Evolutionary conservation across 768 basidiomycete species (phyloP).

Genomic region (Filobasidium floriforme): DNA sequence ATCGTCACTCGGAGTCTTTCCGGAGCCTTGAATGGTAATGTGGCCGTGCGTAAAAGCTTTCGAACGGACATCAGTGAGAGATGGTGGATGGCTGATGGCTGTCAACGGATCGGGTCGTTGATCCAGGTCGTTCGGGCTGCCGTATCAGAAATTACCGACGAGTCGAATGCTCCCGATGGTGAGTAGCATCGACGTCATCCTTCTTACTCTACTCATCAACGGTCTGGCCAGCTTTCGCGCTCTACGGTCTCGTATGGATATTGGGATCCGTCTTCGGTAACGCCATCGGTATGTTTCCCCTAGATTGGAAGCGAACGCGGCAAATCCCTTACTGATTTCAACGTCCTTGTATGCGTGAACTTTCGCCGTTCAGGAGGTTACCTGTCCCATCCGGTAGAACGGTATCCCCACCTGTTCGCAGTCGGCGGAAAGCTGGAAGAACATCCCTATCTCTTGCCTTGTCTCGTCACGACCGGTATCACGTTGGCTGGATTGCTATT

Average conservation of each 20-base stretch:
- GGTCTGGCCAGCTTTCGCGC: constrained; percentile 32
- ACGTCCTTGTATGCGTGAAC: constrained; percentile 14
- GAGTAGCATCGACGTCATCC: neutral
- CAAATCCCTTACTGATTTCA: neutral
- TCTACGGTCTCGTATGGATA: constrained; percentile 44
- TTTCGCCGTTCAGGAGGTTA: constrained; percentile 23
- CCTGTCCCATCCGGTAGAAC: constrained; percentile 40
- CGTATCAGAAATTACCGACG: constrained; percentile 42
- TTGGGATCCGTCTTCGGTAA: constrained; percentile 41
- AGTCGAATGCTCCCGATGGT: constrained; percentile 40
- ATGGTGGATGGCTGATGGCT: neutral
- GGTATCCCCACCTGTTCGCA: constrained; percentile 32
- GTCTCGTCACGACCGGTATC: constrained; percentile 31
- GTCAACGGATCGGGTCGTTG: neutral
- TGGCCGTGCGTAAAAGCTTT: constrained; percentile 30
- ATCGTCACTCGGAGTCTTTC: constrained; percentile 35
- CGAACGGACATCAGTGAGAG: neutral
- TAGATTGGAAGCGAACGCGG: neutral
- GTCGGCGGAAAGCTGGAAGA: neutral
- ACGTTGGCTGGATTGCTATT: constrained; percentile 38
- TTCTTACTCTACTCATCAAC: neutral
- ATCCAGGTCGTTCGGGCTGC: constrained; percentile 36
- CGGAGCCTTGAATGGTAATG: constrained; percentile 43
- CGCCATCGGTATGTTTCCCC: constrained; percentile 1
- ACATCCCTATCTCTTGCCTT: constrained; percentile 26